These are phyloP conservation scores for Elaeagnus macrophylla DNA, from an alignment of 306 rosid genomes.

Conservation along the genomic window DNA sequence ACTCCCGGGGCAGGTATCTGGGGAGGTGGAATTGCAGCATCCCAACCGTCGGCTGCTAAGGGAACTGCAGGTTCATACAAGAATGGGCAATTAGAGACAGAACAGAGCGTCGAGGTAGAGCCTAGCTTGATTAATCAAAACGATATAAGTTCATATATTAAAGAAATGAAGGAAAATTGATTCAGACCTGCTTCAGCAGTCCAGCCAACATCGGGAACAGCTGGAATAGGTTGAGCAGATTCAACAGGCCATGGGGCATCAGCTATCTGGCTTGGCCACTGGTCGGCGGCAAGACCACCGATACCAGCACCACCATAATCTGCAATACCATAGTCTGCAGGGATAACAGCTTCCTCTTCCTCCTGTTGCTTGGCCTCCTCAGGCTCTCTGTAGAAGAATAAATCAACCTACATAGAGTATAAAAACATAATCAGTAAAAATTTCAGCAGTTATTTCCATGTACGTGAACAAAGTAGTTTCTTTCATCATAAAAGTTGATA, in stretches of 20 bases:
- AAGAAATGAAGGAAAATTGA: background rate
- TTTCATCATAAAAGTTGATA: too few relatives aligned
- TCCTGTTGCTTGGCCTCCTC: slow-evolving; percentile 71
- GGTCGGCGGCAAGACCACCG: slow-evolving; percentile 21
- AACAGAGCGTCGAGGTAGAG: background rate
- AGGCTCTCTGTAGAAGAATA: slow-evolving; percentile 84
- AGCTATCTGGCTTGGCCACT: slow-evolving; percentile 31
- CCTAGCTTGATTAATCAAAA: background rate
- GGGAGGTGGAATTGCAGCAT: slow-evolving; percentile 21
- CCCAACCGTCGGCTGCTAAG: slow-evolving; percentile 28
- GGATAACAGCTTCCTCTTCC: slow-evolving; percentile 53
- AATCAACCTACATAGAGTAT: slow-evolving; percentile 42
- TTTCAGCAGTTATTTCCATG: too few relatives aligned
- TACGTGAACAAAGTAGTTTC: too few relatives aligned
- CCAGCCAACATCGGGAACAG: slow-evolving; percentile 26
- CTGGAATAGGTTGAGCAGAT: slow-evolving; percentile 10
- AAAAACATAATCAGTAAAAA: too few relatives aligned
- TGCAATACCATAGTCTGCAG: slow-evolving; percentile 43
- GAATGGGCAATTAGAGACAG: background rate
- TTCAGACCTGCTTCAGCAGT: slow-evolving; percentile 25
- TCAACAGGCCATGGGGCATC: slow-evolving; percentile 33
- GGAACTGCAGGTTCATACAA: slow-evolving; percentile 6
- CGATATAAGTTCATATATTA: too few relatives aligned
- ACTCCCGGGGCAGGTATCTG: background rate
- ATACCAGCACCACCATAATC: slow-evolving; percentile 36